Conservation (phyloP, 202 grass and related monocot species). For the Musa balbisiana region DNA sequence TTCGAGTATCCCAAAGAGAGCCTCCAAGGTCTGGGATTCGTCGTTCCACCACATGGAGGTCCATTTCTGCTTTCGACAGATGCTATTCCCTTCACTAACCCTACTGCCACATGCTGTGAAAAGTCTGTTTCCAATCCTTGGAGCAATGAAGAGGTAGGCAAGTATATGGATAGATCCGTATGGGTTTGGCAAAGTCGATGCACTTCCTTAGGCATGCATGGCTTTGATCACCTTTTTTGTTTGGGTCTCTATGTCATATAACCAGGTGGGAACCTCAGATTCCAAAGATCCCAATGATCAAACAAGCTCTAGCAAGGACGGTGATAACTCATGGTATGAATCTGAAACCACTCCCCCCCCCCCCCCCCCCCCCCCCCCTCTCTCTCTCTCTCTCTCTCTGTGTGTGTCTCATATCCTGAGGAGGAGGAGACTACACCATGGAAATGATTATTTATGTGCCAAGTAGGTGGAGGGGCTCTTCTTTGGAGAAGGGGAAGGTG, state of each 20-base stretch:
- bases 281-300: not conserved
- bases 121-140: not conserved
- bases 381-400: no score
- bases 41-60: not conserved
- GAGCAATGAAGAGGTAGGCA: not conserved
- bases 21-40: not conserved
- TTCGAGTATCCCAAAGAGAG: not conserved
- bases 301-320: not conserved
- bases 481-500: conserved; percentile 61
- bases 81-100: not conserved
- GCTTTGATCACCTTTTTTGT: not conserved
- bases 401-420: no score
- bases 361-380: no score
- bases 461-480: conserved; percentile 22
- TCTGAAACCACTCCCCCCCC: no score
- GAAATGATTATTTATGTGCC: not conserved
- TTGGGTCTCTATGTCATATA: no score
- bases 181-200: not conserved
- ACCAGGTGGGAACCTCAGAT: not conserved
- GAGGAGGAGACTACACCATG: no score
- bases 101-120: not conserved
- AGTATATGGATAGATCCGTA: not conserved
- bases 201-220: not conserved
- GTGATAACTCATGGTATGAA: not conserved
- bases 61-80: not conserved